Evolutionary conservation across 192 early-diverging fungal species (phyloP).

Genomic region (Dissophora globulifera): DNA sequence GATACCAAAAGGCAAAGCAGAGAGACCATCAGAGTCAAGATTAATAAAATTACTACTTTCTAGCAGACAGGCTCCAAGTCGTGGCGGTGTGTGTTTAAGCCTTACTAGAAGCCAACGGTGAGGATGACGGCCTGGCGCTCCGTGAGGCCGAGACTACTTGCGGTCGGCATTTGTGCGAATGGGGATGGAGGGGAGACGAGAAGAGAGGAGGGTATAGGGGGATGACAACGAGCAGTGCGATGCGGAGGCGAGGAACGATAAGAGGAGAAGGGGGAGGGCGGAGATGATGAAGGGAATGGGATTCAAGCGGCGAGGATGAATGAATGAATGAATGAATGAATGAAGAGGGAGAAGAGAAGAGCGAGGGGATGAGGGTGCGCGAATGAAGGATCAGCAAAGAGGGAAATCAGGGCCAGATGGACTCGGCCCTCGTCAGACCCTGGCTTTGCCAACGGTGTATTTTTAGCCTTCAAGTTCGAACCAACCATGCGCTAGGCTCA

Average conservation of each 20-base stretch:
- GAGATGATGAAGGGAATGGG: too few species aligned
- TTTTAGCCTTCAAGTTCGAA: too few species aligned
- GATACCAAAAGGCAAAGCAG: too few species aligned
- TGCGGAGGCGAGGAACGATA: too few species aligned
- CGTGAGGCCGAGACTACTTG: slow-evolving; percentile 26
- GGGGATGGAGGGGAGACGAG: slow-evolving; percentile 3
- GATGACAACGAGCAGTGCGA: too few species aligned
- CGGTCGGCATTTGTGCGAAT: neutral
- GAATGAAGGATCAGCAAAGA: neutral
- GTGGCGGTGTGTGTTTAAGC: too few species aligned
- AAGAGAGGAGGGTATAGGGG: too few species aligned
- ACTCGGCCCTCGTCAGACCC: neutral
- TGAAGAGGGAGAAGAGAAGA: neutral
- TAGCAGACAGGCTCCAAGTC: too few species aligned
- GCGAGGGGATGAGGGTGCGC: neutral
- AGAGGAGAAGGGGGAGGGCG: too few species aligned
- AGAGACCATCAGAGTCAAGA: too few species aligned
- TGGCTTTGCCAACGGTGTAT: neutral
- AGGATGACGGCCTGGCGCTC: slow-evolving; percentile 44
- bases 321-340: neutral
- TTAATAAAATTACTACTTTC: too few species aligned
- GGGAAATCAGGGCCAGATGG: slow-evolving; percentile 2
- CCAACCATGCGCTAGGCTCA: too few species aligned
- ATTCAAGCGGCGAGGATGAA: neutral
- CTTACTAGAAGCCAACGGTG: slow-evolving; percentile 51